Conservation (phyloP, 2,329 filamentous ascomycete species). For the Venturia effusa region DNA sequence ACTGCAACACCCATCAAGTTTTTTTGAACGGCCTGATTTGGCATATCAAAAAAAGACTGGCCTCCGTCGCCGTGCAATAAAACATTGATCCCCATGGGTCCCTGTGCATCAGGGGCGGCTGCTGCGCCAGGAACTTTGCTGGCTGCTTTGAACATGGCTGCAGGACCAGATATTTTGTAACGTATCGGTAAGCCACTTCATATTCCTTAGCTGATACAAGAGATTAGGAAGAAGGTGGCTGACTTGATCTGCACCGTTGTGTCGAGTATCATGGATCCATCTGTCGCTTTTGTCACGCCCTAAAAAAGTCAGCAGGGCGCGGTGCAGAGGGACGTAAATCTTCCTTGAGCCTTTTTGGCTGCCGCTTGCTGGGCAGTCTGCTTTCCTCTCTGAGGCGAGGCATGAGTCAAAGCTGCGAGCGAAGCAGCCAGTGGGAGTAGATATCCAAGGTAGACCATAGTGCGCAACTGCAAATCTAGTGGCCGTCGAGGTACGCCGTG, state of each 20-base stretch:
- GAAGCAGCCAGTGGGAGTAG: neutral
- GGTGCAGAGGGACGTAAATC: neutral
- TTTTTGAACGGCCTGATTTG: conserved; percentile 41
- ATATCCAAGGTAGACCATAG: conserved; percentile 12
- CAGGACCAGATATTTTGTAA: conserved; percentile 46
- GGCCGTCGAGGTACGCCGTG: neutral
- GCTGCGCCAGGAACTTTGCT: conserved; percentile 40
- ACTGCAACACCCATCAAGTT: conserved; percentile 43
- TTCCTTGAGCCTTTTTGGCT: conserved; percentile 21
- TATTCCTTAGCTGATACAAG: neutral
- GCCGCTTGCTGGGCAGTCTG: conserved; percentile 25
- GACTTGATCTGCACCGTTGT: conserved; percentile 45
- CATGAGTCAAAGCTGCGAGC: neutral
- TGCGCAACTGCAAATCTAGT: neutral
- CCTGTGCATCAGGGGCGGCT: conserved; percentile 21
- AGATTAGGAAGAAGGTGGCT: conserved; percentile 10
- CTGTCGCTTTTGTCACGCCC: conserved; percentile 33
- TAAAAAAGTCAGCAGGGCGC: neutral
- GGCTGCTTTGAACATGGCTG: conserved; percentile 39
- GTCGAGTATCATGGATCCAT: conserved; percentile 46
- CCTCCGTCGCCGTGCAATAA: conserved; percentile 51
- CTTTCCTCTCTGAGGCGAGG: neutral
- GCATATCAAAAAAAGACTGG: conserved; percentile 48
- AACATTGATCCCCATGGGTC: conserved; percentile 42
- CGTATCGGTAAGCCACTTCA: conserved; percentile 41